Percentiles rank a stretch among this genome's conserved stretches.
These are phyloP conservation scores for Coemansia sp. DNA, from an alignment of 192 early-diverging fungal genomes.

Conservation along the genomic window DNA sequence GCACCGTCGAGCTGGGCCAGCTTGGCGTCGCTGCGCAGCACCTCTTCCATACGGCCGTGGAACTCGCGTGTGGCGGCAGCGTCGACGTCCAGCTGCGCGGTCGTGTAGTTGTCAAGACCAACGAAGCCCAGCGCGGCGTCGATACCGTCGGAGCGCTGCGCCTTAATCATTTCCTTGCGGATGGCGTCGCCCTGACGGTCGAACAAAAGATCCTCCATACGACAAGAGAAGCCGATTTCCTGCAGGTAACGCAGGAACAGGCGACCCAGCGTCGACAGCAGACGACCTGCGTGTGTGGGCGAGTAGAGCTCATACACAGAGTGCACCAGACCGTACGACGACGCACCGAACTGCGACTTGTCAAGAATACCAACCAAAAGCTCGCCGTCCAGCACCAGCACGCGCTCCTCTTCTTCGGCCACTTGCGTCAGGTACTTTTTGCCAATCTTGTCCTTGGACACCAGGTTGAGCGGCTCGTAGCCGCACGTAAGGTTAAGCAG, in stretches of 20 bases:
- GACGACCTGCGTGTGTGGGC: constrained; percentile 79
- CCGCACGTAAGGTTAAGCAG: constrained; percentile 86
- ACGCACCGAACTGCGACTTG: constrained; percentile 96
- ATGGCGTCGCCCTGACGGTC: constrained; percentile 76
- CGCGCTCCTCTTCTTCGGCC: constrained; percentile 75
- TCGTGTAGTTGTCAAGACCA: constrained; percentile 58
- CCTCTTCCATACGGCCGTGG: constrained; percentile 77
- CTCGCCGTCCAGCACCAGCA: constrained; percentile 85
- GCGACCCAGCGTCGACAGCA: constrained; percentile 87
- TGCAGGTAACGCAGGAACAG: constrained; percentile 91
- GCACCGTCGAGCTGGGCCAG: constrained; percentile 86
- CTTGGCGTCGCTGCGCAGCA: constrained; percentile 79
- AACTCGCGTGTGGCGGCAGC: constrained; percentile 58
- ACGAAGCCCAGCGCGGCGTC: constrained; percentile 76
- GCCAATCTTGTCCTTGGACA: constrained; percentile 83
- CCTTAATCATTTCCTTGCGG: constrained; percentile 71
- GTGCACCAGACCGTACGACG: constrained; percentile 90
- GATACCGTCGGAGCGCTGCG: constrained; percentile 62
- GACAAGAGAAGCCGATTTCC: constrained; percentile 88
- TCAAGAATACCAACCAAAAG: constrained; percentile 91
- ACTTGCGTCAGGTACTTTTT: constrained; percentile 81
- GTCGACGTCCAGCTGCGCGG: constrained; percentile 35
- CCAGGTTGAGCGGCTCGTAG: constrained; percentile 77
- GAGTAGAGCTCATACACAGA: constrained; percentile 95
- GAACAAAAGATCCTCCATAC: constrained; percentile 97